phyloP scores from a whole-genome alignment of 2,329 filamentous ascomycete genomes.

The Aspergillus terreus region DNA sequence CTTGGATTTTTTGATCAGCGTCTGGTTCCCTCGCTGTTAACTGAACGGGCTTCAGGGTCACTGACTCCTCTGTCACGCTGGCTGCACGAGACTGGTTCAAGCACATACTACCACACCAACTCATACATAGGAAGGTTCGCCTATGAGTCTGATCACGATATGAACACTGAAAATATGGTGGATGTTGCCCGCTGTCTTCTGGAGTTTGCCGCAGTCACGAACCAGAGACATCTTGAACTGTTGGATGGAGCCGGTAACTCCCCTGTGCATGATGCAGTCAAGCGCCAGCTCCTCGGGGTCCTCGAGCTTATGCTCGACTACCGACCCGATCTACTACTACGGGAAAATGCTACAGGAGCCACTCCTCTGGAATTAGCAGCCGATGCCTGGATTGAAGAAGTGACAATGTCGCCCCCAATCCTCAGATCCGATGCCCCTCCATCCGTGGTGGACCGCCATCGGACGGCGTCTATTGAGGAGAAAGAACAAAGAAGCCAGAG shows the following conservation, averaged over 20 bases:
- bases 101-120: not conserved
- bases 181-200: slow-evolving; percentile 7
- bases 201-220: slow-evolving; percentile 51
- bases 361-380: slow-evolving; percentile 60
- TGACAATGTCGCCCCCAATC: slow-evolving; percentile 15
- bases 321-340: slow-evolving; percentile 58
- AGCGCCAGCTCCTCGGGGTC: slow-evolving; percentile 52
- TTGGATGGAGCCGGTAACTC: slow-evolving; percentile 44
- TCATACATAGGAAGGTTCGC: not conserved
- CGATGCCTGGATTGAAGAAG: slow-evolving; percentile 24
- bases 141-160: not conserved
- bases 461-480: not conserved
- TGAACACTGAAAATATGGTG: not conserved
- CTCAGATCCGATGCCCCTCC: not conserved
- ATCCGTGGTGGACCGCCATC: too few relatives aligned
- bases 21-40: slow-evolving; percentile 33
- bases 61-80: slow-evolving; percentile 56
- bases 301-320: slow-evolving; percentile 50
- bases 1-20: slow-evolving; percentile 59
- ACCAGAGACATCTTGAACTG: slow-evolving; percentile 40
- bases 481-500: slow-evolving; percentile 3
- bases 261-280: slow-evolving; percentile 37
- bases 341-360: slow-evolving; percentile 72
- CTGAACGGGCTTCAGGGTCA: slow-evolving; percentile 27
- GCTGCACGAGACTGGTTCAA: slow-evolving; percentile 33